Conservation (phyloP, 2,329 filamentous ascomycete species). For the Akanthomyces dipterigenus region DNA sequence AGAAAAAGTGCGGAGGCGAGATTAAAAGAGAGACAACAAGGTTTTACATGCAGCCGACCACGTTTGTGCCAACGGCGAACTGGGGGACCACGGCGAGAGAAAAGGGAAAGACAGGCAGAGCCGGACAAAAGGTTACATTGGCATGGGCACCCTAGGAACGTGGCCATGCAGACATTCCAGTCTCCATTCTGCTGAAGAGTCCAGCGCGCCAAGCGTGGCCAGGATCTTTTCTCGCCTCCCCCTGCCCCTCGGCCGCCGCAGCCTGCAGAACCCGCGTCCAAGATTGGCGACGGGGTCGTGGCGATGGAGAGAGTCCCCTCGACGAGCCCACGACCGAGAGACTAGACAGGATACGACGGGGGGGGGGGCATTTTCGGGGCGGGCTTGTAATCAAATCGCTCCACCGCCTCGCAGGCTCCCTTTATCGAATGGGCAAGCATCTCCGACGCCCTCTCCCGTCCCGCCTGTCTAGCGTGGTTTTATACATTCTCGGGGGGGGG, state of each 20-base stretch:
- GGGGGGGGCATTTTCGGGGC: background rate
- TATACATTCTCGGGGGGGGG: no score
- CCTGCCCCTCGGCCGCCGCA: background rate
- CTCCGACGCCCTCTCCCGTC: background rate
- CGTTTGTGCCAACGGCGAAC: no score
- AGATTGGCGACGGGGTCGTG: slow-evolving; percentile 2
- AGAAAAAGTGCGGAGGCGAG: slow-evolving; percentile 3
- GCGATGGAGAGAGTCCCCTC: background rate
- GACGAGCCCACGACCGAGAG: no score
- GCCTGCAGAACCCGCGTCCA: background rate
- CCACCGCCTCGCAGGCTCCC: background rate
- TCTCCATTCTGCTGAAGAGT: no score
- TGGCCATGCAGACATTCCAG: no score
- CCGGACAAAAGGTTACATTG: no score
- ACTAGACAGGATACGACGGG: background rate
- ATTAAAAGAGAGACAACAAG: background rate
- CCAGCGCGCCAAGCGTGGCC: no score
- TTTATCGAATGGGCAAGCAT: slow-evolving; percentile 1
- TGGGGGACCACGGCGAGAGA: no score
- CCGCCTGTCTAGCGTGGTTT: slow-evolving; percentile 3
- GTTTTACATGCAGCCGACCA: background rate
- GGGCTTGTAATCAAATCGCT: background rate
- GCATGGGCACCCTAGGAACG: no score
- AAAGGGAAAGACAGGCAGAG: no score
- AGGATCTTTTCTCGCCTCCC: background rate